Evolutionary conservation across 2,329 filamentous ascomycete species (phyloP).

Genomic region (Bimuria novae-zelandiae): DNA sequence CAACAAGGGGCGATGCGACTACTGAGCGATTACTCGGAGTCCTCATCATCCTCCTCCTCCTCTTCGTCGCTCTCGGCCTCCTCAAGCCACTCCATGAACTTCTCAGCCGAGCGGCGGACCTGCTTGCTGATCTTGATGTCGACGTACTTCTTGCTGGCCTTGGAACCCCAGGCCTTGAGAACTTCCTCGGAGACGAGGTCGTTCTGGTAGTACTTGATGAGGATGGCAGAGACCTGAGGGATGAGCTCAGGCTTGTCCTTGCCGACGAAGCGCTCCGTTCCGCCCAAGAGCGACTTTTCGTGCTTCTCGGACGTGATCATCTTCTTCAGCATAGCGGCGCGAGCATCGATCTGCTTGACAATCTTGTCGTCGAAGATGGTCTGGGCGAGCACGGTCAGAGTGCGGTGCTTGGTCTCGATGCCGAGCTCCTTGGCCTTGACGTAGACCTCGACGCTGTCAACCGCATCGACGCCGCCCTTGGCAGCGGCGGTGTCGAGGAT

Average conservation of each 20-base stretch:
- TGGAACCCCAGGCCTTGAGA: conserved; percentile 86
- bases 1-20: background rate
- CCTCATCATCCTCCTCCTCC: conserved; percentile 32
- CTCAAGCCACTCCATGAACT: conserved; percentile 92
- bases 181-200: conserved; percentile 89
- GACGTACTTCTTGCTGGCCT: conserved; percentile 98
- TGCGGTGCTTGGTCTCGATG: conserved; percentile 93
- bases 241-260: conserved; percentile 81
- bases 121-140: conserved; percentile 88
- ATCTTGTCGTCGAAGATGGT: conserved; percentile 93
- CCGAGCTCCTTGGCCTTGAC: conserved; percentile 96
- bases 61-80: conserved; percentile 71
- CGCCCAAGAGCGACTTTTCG: conserved; percentile 92
- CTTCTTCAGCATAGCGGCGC: conserved; percentile 88
- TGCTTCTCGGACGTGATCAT: conserved; percentile 89
- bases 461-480: conserved; percentile 72
- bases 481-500: conserved; percentile 76
- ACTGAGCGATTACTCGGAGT: conserved; percentile 29
- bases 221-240: conserved; percentile 78
- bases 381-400: conserved; percentile 87
- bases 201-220: conserved; percentile 87
- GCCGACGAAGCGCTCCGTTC: conserved; percentile 89
- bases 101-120: conserved; percentile 91
- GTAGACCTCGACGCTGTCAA: conserved; percentile 90
- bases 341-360: conserved; percentile 81